Evolutionary conservation across 371 early-diverging fungal species (phyloP), one percentile per base, ranked within the genome.

Genomic region (Apophysomyces trapeziformis): DNA sequence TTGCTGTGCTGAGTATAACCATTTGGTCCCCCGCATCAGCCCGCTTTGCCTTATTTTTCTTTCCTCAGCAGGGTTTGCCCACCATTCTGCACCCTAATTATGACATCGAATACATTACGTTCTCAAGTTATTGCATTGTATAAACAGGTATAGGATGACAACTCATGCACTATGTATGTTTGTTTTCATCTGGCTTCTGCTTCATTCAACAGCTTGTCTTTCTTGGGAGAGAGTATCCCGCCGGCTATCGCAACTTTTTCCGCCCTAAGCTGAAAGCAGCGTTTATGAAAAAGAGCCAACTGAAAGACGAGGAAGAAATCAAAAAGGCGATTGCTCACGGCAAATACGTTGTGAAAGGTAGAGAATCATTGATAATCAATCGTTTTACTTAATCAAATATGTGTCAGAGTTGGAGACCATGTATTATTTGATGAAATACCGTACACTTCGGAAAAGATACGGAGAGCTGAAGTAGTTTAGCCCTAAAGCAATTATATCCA

Each of bases 361-460:
- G 59, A 65, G 14, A 39, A 2, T 26, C 32, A 26, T 26, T 26
- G 32, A 26, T n/a, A 57, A 57, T 21, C 26, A 38, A 18, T 14
- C 57, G 11, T 11, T 63, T 21, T 13, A 39, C 26, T 39, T 60
- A 66, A 46, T 59, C 26, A 21, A 50, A 18, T 35, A 64, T 62
- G 46, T 43, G 14, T 35, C 73, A 86, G 92, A 92, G 61, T 76
- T 92, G 38, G 92, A 92, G 74, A 86, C 85, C 16, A 77, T 92
- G 79, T 90, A 90, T 71, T 90, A 89, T 74, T 76, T 92, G 57
- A 85, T 85, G 67, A 92, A 92, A 69, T 92, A 90, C 63, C 79
- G 90, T 37, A 85, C 90, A 4, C 75, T 89, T 75, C 82, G 87
- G 65, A 78, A 83, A 68, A 72, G 89, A 61, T 89, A 89, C 68